Evolutionary conservation across 1,284 basidiomycete species (phyloP).

Genomic region (Sanghuangporus weigelae): DNA sequence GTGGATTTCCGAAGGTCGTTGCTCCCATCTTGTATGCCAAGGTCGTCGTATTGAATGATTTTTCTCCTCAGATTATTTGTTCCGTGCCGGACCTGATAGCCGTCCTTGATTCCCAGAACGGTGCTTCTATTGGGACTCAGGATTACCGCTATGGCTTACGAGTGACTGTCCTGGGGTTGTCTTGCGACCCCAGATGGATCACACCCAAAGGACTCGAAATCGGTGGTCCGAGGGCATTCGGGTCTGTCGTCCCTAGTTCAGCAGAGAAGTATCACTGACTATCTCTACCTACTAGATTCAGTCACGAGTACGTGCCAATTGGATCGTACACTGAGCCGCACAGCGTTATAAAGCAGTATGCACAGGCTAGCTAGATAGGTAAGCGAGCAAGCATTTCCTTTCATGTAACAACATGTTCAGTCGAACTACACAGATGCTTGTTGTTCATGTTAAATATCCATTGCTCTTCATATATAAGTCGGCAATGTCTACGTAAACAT

Average conservation of each 20-base stretch:
- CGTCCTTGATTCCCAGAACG: slow-evolving; percentile 50
- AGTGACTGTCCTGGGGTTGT: slow-evolving; percentile 51
- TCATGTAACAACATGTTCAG: too few relatives aligned
- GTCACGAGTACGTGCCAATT: slow-evolving; percentile 27
- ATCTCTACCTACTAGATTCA: slow-evolving; percentile 9
- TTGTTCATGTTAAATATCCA: too few relatives aligned
- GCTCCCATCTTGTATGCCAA: not conserved
- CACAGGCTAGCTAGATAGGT: not conserved
- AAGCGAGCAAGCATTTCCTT: not conserved
- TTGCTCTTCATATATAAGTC: too few relatives aligned
- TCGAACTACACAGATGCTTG: too few relatives aligned
- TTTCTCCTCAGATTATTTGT: slow-evolving; percentile 29
- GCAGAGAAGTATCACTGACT: not conserved
- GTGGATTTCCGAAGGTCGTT: slow-evolving; percentile 27
- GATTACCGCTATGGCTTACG: slow-evolving; percentile 49
- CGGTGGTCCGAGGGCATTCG: slow-evolving; percentile 37
- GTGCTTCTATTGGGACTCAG: slow-evolving; percentile 45
- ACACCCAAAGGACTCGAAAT: slow-evolving; percentile 45
- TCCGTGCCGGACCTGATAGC: slow-evolving; percentile 55
- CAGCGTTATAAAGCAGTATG: slow-evolving; percentile 31
- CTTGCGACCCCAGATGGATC: slow-evolving; percentile 55
- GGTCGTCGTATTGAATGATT: not conserved
- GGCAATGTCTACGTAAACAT: too few relatives aligned
- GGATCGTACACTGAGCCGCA: slow-evolving; percentile 28
- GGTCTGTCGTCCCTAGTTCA: slow-evolving; percentile 7